A percentile compares a stretch with the other conserved stretches of the same genome.
Evolutionary conservation across 495 filamentous ascomycete species (phyloP).

Genomic region (Penicillium steckii): DNA sequence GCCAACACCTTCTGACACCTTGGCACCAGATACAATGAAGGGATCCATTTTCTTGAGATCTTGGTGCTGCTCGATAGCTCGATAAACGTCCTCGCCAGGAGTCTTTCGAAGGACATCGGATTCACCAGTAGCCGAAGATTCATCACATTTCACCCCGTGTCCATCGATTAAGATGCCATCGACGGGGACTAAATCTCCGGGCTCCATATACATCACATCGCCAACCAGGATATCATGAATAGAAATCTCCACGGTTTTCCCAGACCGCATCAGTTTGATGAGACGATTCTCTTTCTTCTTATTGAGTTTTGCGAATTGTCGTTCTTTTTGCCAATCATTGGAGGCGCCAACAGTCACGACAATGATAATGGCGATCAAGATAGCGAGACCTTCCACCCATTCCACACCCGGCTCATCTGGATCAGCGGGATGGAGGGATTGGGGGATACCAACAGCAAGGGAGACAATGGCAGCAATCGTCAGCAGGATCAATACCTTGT

Average conservation of each 20-base stretch:
- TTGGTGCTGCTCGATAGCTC: constrained; percentile 73
- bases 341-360: constrained; percentile 72
- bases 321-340: constrained; percentile 79
- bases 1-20: constrained; percentile 88
- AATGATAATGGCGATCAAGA: constrained; percentile 72
- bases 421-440: constrained; percentile 49
- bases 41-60: constrained; percentile 83
- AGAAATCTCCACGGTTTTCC: constrained; percentile 72
- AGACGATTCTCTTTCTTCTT: constrained; percentile 70
- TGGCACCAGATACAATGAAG: constrained; percentile 89
- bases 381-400: constrained; percentile 81
- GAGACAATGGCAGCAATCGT: constrained; percentile 78
- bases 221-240: constrained; percentile 81
- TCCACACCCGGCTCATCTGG: constrained; percentile 59
- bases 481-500: constrained; percentile 79
- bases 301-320: constrained; percentile 72
- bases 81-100: constrained; percentile 73
- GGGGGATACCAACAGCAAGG: constrained; percentile 75
- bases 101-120: constrained; percentile 77
- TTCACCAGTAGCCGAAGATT: constrained; percentile 82
- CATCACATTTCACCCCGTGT: constrained; percentile 76
- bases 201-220: constrained; percentile 79
- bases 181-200: constrained; percentile 84
- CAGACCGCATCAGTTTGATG: constrained; percentile 75
- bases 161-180: constrained; percentile 75